Base-by-base conservation (phyloP, 345 rosid genomes). In the Hibiscus tridactylites region DNA sequence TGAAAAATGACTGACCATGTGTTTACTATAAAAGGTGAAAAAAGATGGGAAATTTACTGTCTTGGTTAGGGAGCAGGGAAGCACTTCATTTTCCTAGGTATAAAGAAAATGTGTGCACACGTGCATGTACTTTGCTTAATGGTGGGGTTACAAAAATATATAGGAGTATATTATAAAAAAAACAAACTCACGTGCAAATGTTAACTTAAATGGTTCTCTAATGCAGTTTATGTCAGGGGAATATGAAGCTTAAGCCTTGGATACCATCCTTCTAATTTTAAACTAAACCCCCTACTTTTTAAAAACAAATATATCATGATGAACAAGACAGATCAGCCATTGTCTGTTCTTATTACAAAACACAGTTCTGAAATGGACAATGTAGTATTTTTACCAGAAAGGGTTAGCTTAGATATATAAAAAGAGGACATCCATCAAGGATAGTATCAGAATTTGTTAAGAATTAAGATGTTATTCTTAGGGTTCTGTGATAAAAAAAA, bases 121-220 rank as follows among this genome's bases (percentile, higher is more conserved):
- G 83, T 80, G 88, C 81, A 77, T 37, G 29, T 74, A 67, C 72
- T 74, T 68, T 61, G 74, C 72, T 52, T 67, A 70, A 54, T 78
- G 77, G 53, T 49, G 53, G 17, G 53, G 53, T 15, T 13, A 44
- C 21, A 28, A 31, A 75, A 76, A 21, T 21, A 21, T 0, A 21
- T 21, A 21, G 24, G 24, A 46, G 33, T 15, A 3, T 39, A 42
- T 42, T 50, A 26, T 54, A 71, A 44, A 58, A 65, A 68, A 77
- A 65, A 68, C 79, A 76, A 60, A 64, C 83, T 81, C 85, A 83
- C 86, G 88, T 81, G 88, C 69, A 75, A 71, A 78, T 82, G 69
- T 70, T 19, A 60, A 81, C 86, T 71, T 70, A 35, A 60, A 76
- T 65, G 81, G 73, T 83, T 79, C 85, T 81, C 75, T 71, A 81